phyloP scores from a whole-genome alignment of 306 rosid species.

The Rosa multiflora region DNA sequence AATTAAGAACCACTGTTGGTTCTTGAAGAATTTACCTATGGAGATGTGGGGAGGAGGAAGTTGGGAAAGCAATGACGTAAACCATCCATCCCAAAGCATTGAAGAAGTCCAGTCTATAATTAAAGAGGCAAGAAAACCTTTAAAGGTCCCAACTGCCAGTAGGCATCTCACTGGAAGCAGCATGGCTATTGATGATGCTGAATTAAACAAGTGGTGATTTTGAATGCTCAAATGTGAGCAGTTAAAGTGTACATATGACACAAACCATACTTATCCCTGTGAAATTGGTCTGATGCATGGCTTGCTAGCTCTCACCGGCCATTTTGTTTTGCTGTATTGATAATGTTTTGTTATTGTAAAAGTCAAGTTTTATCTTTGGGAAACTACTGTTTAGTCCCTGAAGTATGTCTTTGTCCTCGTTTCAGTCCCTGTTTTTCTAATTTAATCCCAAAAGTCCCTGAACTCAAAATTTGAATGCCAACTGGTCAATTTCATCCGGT shows the following conservation, averaged over 20 bases:
- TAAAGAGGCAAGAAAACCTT: constrained; percentile 60
- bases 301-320: not conserved
- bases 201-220: constrained; percentile 55
- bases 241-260: constrained; percentile 12
- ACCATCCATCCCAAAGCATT: constrained; percentile 56
- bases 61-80: constrained; percentile 59
- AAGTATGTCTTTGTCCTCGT: too few relatives aligned
- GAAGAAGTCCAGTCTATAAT: constrained; percentile 71
- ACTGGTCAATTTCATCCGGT: too few relatives aligned
- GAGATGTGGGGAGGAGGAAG: constrained; percentile 72
- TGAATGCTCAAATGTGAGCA: constrained; percentile 41
- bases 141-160: constrained; percentile 33
- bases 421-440: too few relatives aligned
- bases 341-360: not conserved
- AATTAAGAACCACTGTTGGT: constrained; percentile 73
- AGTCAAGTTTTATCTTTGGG: not conserved
- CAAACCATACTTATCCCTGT: not conserved
- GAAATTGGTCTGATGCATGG: not conserved
- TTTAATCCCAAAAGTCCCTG: too few relatives aligned
- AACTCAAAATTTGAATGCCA: too few relatives aligned
- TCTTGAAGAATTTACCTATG: constrained; percentile 60
- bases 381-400: too few relatives aligned
- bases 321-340: not conserved
- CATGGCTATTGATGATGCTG: constrained; percentile 72
- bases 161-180: constrained; percentile 44